phyloP scores from a whole-genome alignment of 768 basidiomycete species.

The Phallus indusiatus region DNA sequence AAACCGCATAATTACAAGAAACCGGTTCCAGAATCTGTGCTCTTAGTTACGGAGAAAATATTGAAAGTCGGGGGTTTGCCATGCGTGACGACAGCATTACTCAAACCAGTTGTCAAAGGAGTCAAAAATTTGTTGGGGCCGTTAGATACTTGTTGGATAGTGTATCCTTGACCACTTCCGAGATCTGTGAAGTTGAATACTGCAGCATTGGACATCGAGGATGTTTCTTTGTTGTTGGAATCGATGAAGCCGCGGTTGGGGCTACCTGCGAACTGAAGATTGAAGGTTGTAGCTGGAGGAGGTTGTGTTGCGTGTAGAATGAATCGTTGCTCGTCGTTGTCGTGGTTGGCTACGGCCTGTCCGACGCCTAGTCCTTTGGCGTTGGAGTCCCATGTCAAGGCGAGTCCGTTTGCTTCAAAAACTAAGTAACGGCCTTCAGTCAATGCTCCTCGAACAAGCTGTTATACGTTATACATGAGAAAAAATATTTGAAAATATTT shows the following conservation, averaged over 20 bases:
- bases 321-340: background rate
- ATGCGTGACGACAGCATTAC: background rate
- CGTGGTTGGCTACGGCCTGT: background rate
- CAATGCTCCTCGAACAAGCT: background rate
- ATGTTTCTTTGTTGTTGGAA: background rate
- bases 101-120: background rate
- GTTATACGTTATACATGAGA: background rate
- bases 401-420: background rate
- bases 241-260: background rate
- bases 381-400: background rate
- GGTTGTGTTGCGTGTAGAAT: background rate
- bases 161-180: background rate
- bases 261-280: background rate
- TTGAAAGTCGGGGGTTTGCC: background rate
- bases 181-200: background rate
- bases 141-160: background rate
- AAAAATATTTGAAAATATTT: background rate
- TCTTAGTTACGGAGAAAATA: conserved; percentile 7
- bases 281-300: background rate
- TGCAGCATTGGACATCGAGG: background rate
- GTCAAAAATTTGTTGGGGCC: background rate
- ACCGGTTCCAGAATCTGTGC: conserved; percentile 4
- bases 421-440: background rate
- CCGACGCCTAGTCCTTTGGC: background rate
- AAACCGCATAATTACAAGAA: background rate